phyloP scores from a whole-genome alignment of 2,329 filamentous ascomycete species.

The Diaporthe sp. region DNA sequence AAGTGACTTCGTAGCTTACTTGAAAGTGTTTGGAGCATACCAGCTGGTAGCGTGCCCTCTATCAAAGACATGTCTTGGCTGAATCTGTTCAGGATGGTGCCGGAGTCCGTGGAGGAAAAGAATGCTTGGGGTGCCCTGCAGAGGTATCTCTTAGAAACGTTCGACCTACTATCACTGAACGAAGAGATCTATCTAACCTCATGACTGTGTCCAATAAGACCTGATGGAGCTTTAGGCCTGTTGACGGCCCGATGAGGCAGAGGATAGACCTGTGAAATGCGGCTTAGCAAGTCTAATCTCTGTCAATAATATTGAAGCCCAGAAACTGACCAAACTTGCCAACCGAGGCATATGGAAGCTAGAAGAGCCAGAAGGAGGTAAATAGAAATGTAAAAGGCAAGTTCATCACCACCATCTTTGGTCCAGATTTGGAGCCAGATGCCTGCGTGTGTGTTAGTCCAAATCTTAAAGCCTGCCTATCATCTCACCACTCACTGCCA shows the following conservation, averaged over 20 bases:
- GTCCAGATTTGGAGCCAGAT: background rate
- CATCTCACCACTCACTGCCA: background rate
- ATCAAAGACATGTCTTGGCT: background rate
- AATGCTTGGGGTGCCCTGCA: slow-evolving; percentile 56
- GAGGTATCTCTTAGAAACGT: accelerated
- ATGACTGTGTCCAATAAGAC: background rate
- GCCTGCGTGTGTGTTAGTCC: background rate
- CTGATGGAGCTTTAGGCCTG: background rate
- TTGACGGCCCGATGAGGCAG: background rate
- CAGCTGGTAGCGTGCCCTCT: background rate
- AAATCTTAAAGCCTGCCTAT: background rate
- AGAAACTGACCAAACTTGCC: background rate
- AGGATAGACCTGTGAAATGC: background rate
- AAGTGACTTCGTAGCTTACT: slow-evolving; percentile 38
- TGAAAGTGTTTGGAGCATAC: slow-evolving; percentile 55
- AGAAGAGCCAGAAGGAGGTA: background rate
- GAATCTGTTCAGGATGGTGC: slow-evolving; percentile 58
- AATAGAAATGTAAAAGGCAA: background rate
- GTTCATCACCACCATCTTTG: background rate
- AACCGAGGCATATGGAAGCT: background rate
- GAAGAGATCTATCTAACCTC: accelerated
- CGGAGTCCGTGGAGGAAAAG: slow-evolving; percentile 57
- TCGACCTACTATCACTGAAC: background rate
- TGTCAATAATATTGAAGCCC: accelerated
- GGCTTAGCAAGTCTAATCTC: background rate